Base-by-base conservation (phyloP, 345 rosid genomes). In the Sapria himalayana region DNA sequence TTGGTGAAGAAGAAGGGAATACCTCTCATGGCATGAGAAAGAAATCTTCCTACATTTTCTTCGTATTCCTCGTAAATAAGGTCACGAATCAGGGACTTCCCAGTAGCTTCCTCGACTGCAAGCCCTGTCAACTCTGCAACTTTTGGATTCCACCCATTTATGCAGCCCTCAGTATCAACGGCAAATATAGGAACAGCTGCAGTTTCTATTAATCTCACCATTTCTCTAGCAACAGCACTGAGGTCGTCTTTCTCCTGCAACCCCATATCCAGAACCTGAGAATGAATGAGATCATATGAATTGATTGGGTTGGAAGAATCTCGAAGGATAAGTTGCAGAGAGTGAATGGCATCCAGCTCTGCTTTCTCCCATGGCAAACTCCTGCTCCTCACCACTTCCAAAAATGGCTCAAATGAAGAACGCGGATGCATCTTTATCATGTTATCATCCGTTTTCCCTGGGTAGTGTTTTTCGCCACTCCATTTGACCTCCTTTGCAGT, bases 401-500 rank as follows among this genome's bases (percentile, higher is more conserved):
- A 67, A 58, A 91, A 91, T 19, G 96, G 93, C 74, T 80, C 68
- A 67, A 91, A 91, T 10, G 99, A 91, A 21, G 89, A 91, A 34
- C 95, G 81, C 0, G 95, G 99, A 61, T 84, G 81, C 99, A 91
- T 91, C 59, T 92, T 69, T n/a, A n/a, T n/a, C 52, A 71, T 91
- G 9, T 93, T 81, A 50, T 84, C 95, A 57, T 91, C 99, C 63
- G 80, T 84, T 48, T 91, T 92, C 73, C 70, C 79, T 0, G 95
- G 99, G 35, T 91, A 92, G 50, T 91, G 99, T 71, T 91, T 91
- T 40, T 95, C 99, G 15, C 99, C 99, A 52, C 99, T 95, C 99
- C 99, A 91, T 54, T 91, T 91, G 52, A 84, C 52, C 67, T 91
- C 99, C 55, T 91, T 77, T n/a, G 61, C 99, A 0, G 95, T 73